Conservation (phyloP, 257 asterid genomes). For the Primulina tabacum region DNA sequence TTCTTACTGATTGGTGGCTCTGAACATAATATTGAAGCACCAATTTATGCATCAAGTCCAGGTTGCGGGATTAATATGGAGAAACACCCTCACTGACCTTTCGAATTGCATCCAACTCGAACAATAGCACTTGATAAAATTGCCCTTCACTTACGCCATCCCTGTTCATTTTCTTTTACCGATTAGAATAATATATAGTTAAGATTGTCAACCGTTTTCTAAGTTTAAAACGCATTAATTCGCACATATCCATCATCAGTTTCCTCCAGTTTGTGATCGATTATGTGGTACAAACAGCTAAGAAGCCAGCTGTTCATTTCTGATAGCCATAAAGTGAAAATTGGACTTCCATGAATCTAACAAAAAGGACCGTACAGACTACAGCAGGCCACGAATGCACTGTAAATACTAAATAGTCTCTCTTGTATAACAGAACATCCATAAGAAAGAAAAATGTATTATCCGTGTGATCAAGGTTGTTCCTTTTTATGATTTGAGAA, state of each 20-base stretch:
- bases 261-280: neutral
- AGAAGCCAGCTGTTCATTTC: neutral
- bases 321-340: neutral
- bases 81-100: constrained; percentile 42
- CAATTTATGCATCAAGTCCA: neutral
- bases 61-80: neutral
- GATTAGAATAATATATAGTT: constrained; percentile 15
- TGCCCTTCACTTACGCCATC: constrained; percentile 99
- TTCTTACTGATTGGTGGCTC: constrained; percentile 9
- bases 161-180: constrained; percentile 37
- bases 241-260: neutral
- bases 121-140: constrained; percentile 84
- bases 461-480: neutral
- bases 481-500: neutral
- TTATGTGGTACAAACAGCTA: neutral
- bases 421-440: neutral
- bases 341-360: too few relatives aligned
- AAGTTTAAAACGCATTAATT: neutral
- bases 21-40: neutral
- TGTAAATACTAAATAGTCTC: too few relatives aligned
- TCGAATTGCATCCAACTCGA: constrained; percentile 93
- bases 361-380: too few relatives aligned
- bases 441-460: too few relatives aligned
- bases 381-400: too few relatives aligned
- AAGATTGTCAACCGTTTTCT: neutral